These are phyloP conservation scores for Curvularia eragrostidis DNA, from an alignment of 2,329 filamentous ascomycete genomes.

Conservation along the genomic window DNA sequence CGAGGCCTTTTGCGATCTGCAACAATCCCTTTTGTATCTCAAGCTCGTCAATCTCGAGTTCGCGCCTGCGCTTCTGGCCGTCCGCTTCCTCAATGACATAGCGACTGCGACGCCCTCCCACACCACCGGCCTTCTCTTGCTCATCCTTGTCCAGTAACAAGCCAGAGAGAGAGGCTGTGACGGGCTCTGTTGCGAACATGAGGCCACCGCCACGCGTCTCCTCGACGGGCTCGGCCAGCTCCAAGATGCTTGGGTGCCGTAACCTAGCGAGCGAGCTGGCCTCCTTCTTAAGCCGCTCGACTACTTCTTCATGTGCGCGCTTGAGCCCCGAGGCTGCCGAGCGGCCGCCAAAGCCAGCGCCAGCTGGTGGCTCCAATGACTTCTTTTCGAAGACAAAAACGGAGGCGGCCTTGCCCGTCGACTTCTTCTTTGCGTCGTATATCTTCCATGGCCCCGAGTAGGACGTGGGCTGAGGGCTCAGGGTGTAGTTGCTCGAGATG, in stretches of 20 bases:
- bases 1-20: slow-evolving; percentile 90
- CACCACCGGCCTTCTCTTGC: slow-evolving; percentile 73
- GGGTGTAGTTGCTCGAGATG: slow-evolving; percentile 88
- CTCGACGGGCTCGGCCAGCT: slow-evolving; percentile 93
- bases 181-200: slow-evolving; percentile 93
- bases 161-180: slow-evolving; percentile 85
- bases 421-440: slow-evolving; percentile 96
- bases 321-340: slow-evolving; percentile 73
- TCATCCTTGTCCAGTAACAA: slow-evolving; percentile 88
- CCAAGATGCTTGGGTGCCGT: slow-evolving; percentile 88
- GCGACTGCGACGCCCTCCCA: slow-evolving; percentile 74
- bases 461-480: slow-evolving; percentile 77
- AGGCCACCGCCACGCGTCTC: slow-evolving; percentile 89
- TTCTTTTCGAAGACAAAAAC: slow-evolving; percentile 96
- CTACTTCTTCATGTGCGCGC: slow-evolving; percentile 83
- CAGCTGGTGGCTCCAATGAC: slow-evolving; percentile 73
- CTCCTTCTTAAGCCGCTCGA: slow-evolving; percentile 90
- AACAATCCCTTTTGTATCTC: slow-evolving; percentile 96
- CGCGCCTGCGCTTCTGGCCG: slow-evolving; percentile 71
- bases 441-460: slow-evolving; percentile 95
- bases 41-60: slow-evolving; percentile 93
- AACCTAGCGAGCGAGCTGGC: slow-evolving; percentile 86
- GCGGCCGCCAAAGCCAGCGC: slow-evolving; percentile 62
- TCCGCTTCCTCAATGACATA: slow-evolving; percentile 82
- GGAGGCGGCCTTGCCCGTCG: slow-evolving; percentile 84